Percentiles rank a stretch among this genome's conserved stretches.
phyloP scores from a whole-genome alignment of 495 filamentous ascomycete genomes.

The Aspergillus cavernicola region DNA sequence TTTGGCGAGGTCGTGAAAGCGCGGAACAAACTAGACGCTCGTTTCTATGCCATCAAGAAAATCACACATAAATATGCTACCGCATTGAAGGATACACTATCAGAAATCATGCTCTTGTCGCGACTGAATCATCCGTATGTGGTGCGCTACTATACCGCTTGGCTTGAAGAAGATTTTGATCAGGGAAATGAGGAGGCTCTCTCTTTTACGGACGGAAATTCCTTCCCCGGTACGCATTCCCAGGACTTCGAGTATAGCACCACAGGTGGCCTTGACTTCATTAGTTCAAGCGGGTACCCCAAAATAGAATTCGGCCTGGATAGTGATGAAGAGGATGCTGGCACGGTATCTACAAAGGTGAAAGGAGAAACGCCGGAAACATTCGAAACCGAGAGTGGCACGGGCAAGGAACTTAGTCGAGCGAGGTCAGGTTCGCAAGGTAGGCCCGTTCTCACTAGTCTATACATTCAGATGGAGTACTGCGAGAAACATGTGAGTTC shows the following conservation, averaged over 20 bases:
- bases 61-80: slow-evolving; percentile 78
- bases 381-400: slow-evolving; percentile 25
- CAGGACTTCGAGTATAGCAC: slow-evolving; percentile 62
- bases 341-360: slow-evolving; percentile 27
- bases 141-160: slow-evolving; percentile 91
- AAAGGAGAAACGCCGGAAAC: slow-evolving; percentile 23
- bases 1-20: slow-evolving; percentile 98
- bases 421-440: slow-evolving; percentile 38
- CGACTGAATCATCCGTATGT: slow-evolving; percentile 93
- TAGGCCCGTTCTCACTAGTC: slow-evolving; percentile 49
- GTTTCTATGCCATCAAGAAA: slow-evolving; percentile 94
- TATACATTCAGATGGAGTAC: slow-evolving; percentile 96
- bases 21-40: slow-evolving; percentile 86
- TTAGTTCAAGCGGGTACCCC: slow-evolving; percentile 80
- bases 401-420: slow-evolving; percentile 28
- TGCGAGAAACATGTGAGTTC: slow-evolving; percentile 79
- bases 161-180: slow-evolving; percentile 74
- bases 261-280: slow-evolving; percentile 85
- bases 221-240: slow-evolving; percentile 38
- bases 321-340: slow-evolving; percentile 55
- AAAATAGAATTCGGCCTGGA: slow-evolving; percentile 76
- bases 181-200: slow-evolving; percentile 54
- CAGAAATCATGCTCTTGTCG: slow-evolving; percentile 86
- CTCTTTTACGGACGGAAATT: slow-evolving; percentile 53
- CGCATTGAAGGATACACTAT: slow-evolving; percentile 79